Evolutionary conservation across 805 yeast species (phyloP).

Genomic region (Cyberlindnera suaveolens): DNA sequence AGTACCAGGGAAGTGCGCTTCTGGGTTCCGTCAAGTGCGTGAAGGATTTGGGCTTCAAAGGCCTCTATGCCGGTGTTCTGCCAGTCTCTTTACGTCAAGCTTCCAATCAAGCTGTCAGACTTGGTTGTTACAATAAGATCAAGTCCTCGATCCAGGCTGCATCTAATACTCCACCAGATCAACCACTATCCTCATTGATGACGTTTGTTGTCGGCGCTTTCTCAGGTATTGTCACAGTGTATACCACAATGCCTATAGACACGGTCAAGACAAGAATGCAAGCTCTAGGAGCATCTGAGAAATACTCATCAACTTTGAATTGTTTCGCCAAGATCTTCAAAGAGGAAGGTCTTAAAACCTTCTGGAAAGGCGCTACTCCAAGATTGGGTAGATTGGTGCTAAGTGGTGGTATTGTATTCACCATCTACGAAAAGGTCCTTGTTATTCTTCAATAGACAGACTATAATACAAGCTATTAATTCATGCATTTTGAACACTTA

Average conservation of each 20-base stretch:
- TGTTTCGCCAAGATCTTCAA: slow-evolving; percentile 76
- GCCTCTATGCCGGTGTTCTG: slow-evolving; percentile 81
- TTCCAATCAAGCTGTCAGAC: slow-evolving; percentile 88
- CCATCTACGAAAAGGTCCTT: slow-evolving; percentile 89
- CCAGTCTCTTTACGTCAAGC: slow-evolving; percentile 97
- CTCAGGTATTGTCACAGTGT: slow-evolving; percentile 86
- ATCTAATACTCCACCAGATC: slow-evolving; percentile 56
- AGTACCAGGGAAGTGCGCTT: slow-evolving; percentile 49
- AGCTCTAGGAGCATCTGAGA: slow-evolving; percentile 68
- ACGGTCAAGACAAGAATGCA: slow-evolving; percentile 98
- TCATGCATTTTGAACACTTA: background rate
- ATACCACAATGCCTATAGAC: slow-evolving; percentile 92
- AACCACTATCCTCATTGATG: slow-evolving; percentile 68
- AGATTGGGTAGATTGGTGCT: slow-evolving; percentile 85
- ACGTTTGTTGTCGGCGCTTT: slow-evolving; percentile 88
- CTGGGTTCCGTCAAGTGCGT: slow-evolving; percentile 58
- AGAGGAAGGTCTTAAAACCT: slow-evolving; percentile 84
- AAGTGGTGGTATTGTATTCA: slow-evolving; percentile 96
- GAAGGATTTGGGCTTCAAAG: slow-evolving; percentile 73
- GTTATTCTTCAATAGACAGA: slow-evolving; percentile 22
- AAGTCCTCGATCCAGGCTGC: slow-evolving; percentile 72
- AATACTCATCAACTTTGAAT: slow-evolving; percentile 69
- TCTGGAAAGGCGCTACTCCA: slow-evolving; percentile 99
- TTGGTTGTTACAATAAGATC: slow-evolving; percentile 88
- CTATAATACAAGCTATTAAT: background rate